Percentiles rank a stretch among this genome's conserved stretches.
phyloP scores from a whole-genome alignment of 2,329 filamentous ascomycete genomes.

The Calonectria henricotiae region DNA sequence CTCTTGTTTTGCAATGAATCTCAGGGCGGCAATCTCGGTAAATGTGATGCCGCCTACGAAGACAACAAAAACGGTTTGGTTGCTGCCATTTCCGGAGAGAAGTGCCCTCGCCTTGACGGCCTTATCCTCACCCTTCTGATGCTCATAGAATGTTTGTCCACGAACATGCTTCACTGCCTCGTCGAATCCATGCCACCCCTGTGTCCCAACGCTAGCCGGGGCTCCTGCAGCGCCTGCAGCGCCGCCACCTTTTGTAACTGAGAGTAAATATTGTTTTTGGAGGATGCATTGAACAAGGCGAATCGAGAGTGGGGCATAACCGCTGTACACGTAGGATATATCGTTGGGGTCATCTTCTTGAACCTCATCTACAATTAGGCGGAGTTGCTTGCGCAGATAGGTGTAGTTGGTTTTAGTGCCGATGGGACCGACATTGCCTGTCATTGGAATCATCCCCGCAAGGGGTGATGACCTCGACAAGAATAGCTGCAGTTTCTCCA shows the following conservation, averaged over 20 bases:
- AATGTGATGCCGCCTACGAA: conserved; percentile 98
- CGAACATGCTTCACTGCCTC: conserved; percentile 90
- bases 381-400: conserved; percentile 87
- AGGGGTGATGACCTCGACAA: conserved; percentile 83
- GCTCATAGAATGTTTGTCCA: conserved; percentile 91
- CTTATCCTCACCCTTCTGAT: conserved; percentile 94
- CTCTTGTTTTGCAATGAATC: conserved; percentile 91
- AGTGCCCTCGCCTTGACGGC: conserved; percentile 89
- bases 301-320: conserved; percentile 93
- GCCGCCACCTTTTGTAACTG: conserved; percentile 77
- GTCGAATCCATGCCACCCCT: conserved; percentile 95
- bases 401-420: conserved; percentile 92
- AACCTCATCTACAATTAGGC: conserved; percentile 95
- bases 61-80: conserved; percentile 95
- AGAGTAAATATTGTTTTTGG: conserved; percentile 88
- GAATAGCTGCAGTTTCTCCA: conserved; percentile 93
- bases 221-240: conserved; percentile 52
- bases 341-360: conserved; percentile 96
- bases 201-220: conserved; percentile 71
- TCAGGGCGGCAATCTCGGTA: conserved; percentile 93
- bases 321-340: conserved; percentile 97
- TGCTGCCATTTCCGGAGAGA: conserved; percentile 82
- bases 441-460: conserved; percentile 85
- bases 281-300: conserved; percentile 93
- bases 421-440: conserved; percentile 68